phyloP scores from a whole-genome alignment of 441 rosid species.

The Sinapis alba region DNA sequence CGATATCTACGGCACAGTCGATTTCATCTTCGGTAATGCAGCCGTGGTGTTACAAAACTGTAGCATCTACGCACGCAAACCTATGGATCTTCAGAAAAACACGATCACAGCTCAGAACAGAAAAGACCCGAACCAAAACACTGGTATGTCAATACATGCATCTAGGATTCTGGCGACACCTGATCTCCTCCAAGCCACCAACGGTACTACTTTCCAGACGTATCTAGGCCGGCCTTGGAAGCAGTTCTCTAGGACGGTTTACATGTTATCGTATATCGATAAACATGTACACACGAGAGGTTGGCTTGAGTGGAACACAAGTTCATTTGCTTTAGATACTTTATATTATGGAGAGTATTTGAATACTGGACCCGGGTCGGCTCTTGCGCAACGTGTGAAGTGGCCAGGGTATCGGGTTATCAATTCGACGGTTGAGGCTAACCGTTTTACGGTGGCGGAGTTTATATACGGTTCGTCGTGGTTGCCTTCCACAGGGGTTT shows the following conservation, averaged over 20 bases:
- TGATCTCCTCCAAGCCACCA: conserved; percentile 64
- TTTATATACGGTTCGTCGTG: conserved; percentile 94
- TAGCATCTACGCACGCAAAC: conserved; percentile 75
- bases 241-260: conserved; percentile 68
- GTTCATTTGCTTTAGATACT: conserved; percentile 70
- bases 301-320: conserved; percentile 88
- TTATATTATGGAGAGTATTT: conserved; percentile 88
- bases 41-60: conserved; percentile 90
- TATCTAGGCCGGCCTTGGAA: conserved; percentile 97
- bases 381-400: conserved; percentile 56
- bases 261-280: conserved; percentile 74
- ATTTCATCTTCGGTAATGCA: conserved; percentile 92
- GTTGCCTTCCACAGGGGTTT: conserved; percentile 97
- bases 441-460: conserved; percentile 70
- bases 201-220: conserved; percentile 55
- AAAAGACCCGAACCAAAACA: conserved; percentile 88
- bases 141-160: conserved; percentile 90
- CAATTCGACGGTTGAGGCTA: conserved; percentile 66
- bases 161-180: conserved; percentile 56
- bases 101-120: conserved; percentile 96
- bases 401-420: conserved; percentile 92
- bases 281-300: conserved; percentile 79
- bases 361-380: conserved; percentile 84
- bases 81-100: conserved; percentile 79
- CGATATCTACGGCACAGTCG: conserved; percentile 83